Evolutionary conservation across 345 rosid genomes (phyloP), one percentile per base, ranked within the genome.

Genomic region (Eucalyptus cladocalyx): DNA sequence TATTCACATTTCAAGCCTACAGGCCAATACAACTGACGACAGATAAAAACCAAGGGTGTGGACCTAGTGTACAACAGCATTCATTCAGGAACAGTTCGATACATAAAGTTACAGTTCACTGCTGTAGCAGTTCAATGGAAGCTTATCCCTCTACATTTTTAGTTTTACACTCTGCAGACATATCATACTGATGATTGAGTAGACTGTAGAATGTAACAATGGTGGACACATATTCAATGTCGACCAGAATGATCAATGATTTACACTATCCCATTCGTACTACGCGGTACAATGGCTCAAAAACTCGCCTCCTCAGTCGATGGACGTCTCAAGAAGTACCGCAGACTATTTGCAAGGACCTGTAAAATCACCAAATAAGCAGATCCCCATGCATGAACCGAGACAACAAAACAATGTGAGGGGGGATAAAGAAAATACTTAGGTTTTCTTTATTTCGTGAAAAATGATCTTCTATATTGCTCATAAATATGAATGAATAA

Each of bases 271-370:
- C 28, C 85, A 40, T 76, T 40, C 30, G 17, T 54, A 30, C 54
- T 67, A 12, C 30, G 23, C 19, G 43, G 45, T 83, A 81, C 86
- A 60, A 58, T 56, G 89, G 89, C 92, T 93, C 89, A 93, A 92
- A 92, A 93, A 90, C 95, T 93, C 56, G 91, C 91, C 65, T 93
- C 95, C 90, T 92, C 95, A 6, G 95, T 93, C 3, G 93, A 23
- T 86, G 95, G 95, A n/a, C 95, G 93, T 91, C 95, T 92, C 92
- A 93, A 89, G 91, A 90, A 93, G 88, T 93, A 93, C 30, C 94
- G 90, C 90, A 93, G 88, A 89, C 95, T 93, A 88, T 93, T 93
- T 18, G 92, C 91, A 87, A 93, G 93, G 86, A 93, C 95, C 95
- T 93, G 92, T 86, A 54, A 88, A 83, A 58, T 76, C 85, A 76